Conservation (phyloP, 805 yeast species). For the Yamadazyma laniorum region DNA sequence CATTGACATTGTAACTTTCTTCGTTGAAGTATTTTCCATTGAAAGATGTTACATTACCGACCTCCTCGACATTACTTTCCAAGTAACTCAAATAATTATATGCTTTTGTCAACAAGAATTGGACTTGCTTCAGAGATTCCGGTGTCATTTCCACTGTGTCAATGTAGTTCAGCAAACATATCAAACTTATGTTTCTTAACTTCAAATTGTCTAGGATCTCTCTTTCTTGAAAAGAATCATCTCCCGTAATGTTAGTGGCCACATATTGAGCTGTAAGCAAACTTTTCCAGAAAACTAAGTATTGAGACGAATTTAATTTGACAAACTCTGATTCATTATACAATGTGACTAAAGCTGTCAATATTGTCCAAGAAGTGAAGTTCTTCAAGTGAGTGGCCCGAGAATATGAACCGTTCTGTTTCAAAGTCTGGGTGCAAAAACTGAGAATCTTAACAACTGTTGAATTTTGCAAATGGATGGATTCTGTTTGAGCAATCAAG, state of each 20-base stretch:
- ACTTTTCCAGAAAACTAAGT: constrained; percentile 44
- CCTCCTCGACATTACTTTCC: constrained; percentile 33
- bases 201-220: constrained; percentile 36
- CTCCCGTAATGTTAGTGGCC: constrained; percentile 19
- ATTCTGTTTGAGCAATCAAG: constrained; percentile 35
- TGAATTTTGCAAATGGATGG: constrained; percentile 35
- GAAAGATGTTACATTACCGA: constrained; percentile 36
- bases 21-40: constrained; percentile 26
- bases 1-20: constrained; percentile 27
- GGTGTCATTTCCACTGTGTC: constrained; percentile 37
- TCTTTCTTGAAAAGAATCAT: constrained; percentile 19
- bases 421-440: constrained; percentile 45
- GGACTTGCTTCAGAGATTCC: constrained; percentile 40
- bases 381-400: constrained; percentile 23
- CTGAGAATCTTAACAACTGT: constrained; percentile 41
- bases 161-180: constrained; percentile 40
- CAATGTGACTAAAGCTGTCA: constrained; percentile 39
- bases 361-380: constrained; percentile 42
- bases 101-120: constrained; percentile 39
- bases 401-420: constrained; percentile 28
- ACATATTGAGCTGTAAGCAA: constrained; percentile 42
- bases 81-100: constrained; percentile 40
- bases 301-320: constrained; percentile 42
- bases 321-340: constrained; percentile 43
- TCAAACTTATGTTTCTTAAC: constrained; percentile 36